Percentiles rank a stretch among this genome's conserved stretches.
Conservation (phyloP, 1,284 basidiomycete species). For the Peniophora sp. region DNA sequence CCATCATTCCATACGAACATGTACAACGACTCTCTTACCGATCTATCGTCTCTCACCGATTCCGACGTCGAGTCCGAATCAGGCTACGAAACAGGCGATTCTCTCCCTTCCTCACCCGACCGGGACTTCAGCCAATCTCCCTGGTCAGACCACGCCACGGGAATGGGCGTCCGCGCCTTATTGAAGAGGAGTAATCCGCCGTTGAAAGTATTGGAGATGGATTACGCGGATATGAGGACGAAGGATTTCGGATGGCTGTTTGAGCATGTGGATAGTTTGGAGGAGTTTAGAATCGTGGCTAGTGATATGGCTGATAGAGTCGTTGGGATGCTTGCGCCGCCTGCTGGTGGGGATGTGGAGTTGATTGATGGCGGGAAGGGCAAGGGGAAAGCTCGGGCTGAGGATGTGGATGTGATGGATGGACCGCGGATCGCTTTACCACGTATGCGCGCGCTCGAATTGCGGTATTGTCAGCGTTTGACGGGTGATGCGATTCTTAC, state of each 20-base stretch:
- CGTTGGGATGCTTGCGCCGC: slow-evolving; percentile 45
- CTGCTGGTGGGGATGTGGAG: too few relatives aligned
- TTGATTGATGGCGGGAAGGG: slow-evolving; percentile 4
- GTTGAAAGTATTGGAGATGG: slow-evolving; percentile 60
- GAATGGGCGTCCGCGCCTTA: slow-evolving; percentile 66
- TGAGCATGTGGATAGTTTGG: slow-evolving; percentile 39
- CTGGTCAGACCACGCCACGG: slow-evolving; percentile 66
- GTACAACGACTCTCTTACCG: too few relatives aligned
- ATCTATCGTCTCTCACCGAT: too few relatives aligned
- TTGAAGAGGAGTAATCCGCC: slow-evolving; percentile 51
- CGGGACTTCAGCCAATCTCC: slow-evolving; percentile 66
- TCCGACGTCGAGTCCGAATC: too few relatives aligned
- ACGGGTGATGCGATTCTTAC: slow-evolving; percentile 49
- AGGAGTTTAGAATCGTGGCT: slow-evolving; percentile 62
- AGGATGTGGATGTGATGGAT: too few relatives aligned
- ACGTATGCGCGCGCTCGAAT: slow-evolving; percentile 36
- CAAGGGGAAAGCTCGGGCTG: slow-evolving; percentile 9
- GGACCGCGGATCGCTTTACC: slow-evolving; percentile 40
- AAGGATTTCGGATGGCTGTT: slow-evolving; percentile 70
- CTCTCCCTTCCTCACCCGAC: neutral
- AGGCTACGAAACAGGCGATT: too few relatives aligned
- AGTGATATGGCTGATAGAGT: slow-evolving; percentile 74
- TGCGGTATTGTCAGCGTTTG: slow-evolving; percentile 57
- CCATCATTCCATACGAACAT: slow-evolving; percentile 24
- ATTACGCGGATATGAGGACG: slow-evolving; percentile 71